Base-by-base conservation (phyloP, 2,329 filamentous ascomycete genomes). In the Ilyonectria destructans region DNA sequence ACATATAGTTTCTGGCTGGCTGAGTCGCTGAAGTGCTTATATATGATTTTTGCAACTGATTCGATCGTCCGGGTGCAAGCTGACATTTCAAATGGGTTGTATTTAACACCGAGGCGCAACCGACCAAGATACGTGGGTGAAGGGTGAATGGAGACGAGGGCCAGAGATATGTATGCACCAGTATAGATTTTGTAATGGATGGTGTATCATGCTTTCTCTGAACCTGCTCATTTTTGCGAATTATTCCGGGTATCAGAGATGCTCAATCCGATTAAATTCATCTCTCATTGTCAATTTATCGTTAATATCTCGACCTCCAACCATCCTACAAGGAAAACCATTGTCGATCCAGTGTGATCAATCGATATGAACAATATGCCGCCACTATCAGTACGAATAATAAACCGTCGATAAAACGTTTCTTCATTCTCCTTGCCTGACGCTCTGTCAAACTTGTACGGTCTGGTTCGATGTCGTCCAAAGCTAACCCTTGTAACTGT, bases 1-100 rank as follows among this genome's bases (percentile, higher is more conserved):
- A 92, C 95, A 85, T 93, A 97, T 82, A 95, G 92, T 75, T 97
- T 96, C 83, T 91, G 93, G 84, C 94, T 97, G 79, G 94, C 94
- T 0, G 94, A 97, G 84, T 92, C 95, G 69, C 79, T 97, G 80
- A 97, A 97, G 85, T 97, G 97, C 79, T 84, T 88, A 63, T 97
- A 93, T 82, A 79, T 97, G 74, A 92, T 93, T 65, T 89, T 90
- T 77, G 86, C 88, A 0, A 83, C 81, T 78, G 92, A 93, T 33
- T 89, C 85, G 2, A 77, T 79, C 5, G 86, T 85, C 74, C 86
- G 89, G 77, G 79, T 88, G 58, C 82, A 84, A 71, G 80, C 81
- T 12, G 79, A 80, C 51, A 78, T 81, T 55, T 75, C 78, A n/a
- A 87, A 86, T 71, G 63, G 82, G 67, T 89, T 70, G 85, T 87